Conservation (phyloP, 2,329 filamentous ascomycete genomes). For the Microcyclosporella mali region DNA sequence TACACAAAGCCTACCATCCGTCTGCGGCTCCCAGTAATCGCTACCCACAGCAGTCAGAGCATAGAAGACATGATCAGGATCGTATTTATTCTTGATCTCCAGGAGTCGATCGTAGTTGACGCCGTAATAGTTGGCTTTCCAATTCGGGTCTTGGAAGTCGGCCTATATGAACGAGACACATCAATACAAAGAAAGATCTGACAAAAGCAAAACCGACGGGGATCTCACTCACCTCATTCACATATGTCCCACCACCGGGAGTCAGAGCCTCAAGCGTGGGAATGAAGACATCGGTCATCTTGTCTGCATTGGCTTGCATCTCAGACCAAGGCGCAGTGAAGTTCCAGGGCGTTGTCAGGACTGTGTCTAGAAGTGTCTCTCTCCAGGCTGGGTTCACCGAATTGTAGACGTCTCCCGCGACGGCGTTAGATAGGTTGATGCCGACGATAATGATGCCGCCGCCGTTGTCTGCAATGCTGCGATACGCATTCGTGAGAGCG, state of each 20-base stretch:
- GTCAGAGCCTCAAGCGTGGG: conserved; percentile 36
- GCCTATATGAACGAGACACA: conserved; percentile 16
- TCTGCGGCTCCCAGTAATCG: conserved; percentile 30
- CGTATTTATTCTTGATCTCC: conserved; percentile 38
- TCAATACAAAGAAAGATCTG: conserved; percentile 13
- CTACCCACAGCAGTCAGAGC: conserved; percentile 36
- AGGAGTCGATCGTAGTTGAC: conserved; percentile 35
- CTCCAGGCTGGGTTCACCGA: conserved; percentile 38
- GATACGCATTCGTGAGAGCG: conserved; percentile 29
- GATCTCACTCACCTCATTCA: conserved; percentile 33
- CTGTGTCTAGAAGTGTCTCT: conserved; percentile 31
- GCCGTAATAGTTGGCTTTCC: conserved; percentile 39
- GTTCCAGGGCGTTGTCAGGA: conserved; percentile 35
- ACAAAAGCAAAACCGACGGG: no score
- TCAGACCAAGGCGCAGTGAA: conserved; percentile 34
- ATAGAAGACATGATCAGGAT: conserved; percentile 38
- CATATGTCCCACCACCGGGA: conserved; percentile 36
- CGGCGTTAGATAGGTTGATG: conserved; percentile 33
- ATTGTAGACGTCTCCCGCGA: conserved; percentile 33
- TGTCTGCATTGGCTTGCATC: conserved; percentile 33
- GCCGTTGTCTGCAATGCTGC: conserved; percentile 32
- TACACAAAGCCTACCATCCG: conserved; percentile 19
- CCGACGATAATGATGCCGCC: conserved; percentile 35
- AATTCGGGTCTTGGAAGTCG: conserved; percentile 37
- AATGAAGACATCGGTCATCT: conserved; percentile 37